A percentile compares a stretch with the other conserved stretches of the same genome.
These are phyloP conservation scores for Dioszegia crocea DNA, from an alignment of 768 basidiomycete genomes.

Conservation along the genomic window DNA sequence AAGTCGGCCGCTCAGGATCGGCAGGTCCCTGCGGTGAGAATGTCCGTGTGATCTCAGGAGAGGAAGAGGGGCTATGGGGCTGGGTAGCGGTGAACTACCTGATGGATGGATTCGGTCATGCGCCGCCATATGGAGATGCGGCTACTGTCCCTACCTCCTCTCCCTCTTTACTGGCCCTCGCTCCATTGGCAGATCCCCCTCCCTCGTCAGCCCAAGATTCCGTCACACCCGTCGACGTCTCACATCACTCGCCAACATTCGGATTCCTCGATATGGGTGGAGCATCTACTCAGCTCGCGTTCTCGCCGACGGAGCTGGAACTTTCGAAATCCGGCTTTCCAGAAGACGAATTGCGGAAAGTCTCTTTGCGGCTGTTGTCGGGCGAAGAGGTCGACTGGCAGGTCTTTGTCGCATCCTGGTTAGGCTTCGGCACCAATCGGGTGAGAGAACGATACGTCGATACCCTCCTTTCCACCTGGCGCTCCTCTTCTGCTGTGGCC, in stretches of 20 bases:
- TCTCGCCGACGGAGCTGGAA: conserved; percentile 69
- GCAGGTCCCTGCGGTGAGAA: conserved; percentile 85
- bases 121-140: conserved; percentile 15
- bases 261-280: conserved; percentile 99
- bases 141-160: conserved; percentile 4
- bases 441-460: conserved; percentile 90
- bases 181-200: conserved; percentile 34
- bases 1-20: conserved; percentile 62
- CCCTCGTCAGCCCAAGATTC: conserved; percentile 29
- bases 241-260: conserved; percentile 70
- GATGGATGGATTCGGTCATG: conserved; percentile 80
- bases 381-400: conserved; percentile 84
- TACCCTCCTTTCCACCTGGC: conserved; percentile 60
- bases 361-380: conserved; percentile 71
- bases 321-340: conserved; percentile 52
- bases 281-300: conserved; percentile 97
- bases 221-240: conserved; percentile 45
- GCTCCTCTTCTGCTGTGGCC: conserved; percentile 34
- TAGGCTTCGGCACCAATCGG: conserved; percentile 96
- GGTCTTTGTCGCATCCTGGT: conserved; percentile 97
- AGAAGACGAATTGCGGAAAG: conserved; percentile 67
- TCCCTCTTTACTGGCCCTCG: conserved; percentile 27
- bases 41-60: conserved; percentile 90
- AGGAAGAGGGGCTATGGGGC: conserved; percentile 96
- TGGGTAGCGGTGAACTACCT: conserved; percentile 99